Percentiles rank a stretch among this genome's conserved stretches.
phyloP scores from a whole-genome alignment of 2,329 filamentous ascomycete species.

The Coniochaeta sp. region DNA sequence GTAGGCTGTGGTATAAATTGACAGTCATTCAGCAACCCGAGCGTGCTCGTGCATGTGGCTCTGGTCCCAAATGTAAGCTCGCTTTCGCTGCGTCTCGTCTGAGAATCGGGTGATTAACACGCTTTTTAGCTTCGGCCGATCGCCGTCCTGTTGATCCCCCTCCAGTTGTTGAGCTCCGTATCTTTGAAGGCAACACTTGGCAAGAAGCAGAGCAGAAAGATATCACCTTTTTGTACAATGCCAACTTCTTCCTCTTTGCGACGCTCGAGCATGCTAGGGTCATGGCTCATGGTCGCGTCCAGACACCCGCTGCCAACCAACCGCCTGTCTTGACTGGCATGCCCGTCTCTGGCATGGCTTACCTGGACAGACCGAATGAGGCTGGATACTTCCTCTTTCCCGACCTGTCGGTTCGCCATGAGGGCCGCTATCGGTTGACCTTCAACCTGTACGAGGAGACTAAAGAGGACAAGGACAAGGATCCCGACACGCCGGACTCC shows the following conservation, averaged over 20 bases:
- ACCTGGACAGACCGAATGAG: constrained; percentile 75
- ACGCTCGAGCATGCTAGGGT: constrained; percentile 81
- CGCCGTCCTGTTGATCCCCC: constrained; percentile 89
- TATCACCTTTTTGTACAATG: constrained; percentile 86
- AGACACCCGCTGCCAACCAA: constrained; percentile 57
- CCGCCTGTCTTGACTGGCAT: constrained; percentile 88
- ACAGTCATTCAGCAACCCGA: constrained; percentile 90
- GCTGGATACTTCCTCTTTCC: constrained; percentile 96
- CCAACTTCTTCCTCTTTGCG: constrained; percentile 95
- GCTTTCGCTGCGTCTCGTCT: constrained; percentile 6
- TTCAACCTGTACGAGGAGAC: constrained; percentile 93
- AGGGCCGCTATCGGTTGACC: constrained; percentile 83
- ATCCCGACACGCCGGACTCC: constrained; percentile 39
- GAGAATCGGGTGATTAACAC: constrained; percentile 15
- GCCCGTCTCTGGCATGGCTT: constrained; percentile 91
- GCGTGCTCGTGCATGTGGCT: constrained; percentile 88
- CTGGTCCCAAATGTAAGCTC: constrained; percentile 84
- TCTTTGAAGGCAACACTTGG: constrained; percentile 65
- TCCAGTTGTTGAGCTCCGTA: constrained; percentile 84
- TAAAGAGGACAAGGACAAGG: constrained; percentile 75
- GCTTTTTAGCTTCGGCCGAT: constrained; percentile 65
- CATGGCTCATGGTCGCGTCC: constrained; percentile 73
- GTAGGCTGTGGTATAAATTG: constrained; percentile 72
- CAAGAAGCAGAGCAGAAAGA: constrained; percentile 58
- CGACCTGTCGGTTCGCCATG: constrained; percentile 89